phyloP scores from a whole-genome alignment of 352 stramenopile species.

The Peronospora belbahrii region DNA sequence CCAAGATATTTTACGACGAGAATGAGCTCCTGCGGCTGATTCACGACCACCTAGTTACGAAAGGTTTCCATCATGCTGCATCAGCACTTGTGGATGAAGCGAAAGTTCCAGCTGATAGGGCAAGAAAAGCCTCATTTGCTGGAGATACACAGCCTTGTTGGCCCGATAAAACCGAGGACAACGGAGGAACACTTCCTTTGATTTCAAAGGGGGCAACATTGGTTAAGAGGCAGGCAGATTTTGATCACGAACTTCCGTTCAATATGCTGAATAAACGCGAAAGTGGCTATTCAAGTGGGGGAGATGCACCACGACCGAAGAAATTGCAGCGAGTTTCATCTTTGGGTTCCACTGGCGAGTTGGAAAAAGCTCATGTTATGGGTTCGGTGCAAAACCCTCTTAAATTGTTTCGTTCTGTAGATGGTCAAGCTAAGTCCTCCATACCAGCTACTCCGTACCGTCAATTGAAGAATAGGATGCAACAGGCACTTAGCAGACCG shows the following conservation, averaged over 20 bases:
- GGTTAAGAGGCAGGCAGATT: conserved; percentile 3
- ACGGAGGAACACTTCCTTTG: conserved; percentile 1
- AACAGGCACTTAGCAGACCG: conserved; percentile 14
- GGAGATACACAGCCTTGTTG: conserved; percentile 7
- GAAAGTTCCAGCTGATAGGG: conserved; percentile 22
- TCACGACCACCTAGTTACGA: conserved; percentile 71
- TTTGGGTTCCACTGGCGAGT: conserved; percentile 25
- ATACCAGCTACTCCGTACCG: conserved; percentile 11
- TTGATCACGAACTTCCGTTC: conserved; percentile 11
- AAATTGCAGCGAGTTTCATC: conserved; percentile 29
- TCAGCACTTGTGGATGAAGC: conserved; percentile 46
- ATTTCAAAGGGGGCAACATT: conserved; percentile 5
- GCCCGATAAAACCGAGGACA: conserved; percentile 1
- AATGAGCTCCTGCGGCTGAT: conserved; percentile 81
- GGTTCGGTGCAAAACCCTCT: conserved; percentile 2
- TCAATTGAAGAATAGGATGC: conserved; percentile 31
- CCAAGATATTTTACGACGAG: conserved; percentile 77
- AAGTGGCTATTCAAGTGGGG: conserved; percentile 23
- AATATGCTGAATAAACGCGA: conserved; percentile 13
- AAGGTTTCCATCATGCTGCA: conserved; percentile 54
- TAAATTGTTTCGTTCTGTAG: conserved; percentile 8
- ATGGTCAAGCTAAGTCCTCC: conserved; percentile 7
- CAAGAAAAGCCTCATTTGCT: conserved; percentile 2
- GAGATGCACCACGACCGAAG: conserved; percentile 21
- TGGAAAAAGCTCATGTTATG: conserved; percentile 16